These are phyloP conservation scores for Nigrograna mackinnonii DNA, from an alignment of 2,329 filamentous ascomycete species.

Conservation along the genomic window DNA sequence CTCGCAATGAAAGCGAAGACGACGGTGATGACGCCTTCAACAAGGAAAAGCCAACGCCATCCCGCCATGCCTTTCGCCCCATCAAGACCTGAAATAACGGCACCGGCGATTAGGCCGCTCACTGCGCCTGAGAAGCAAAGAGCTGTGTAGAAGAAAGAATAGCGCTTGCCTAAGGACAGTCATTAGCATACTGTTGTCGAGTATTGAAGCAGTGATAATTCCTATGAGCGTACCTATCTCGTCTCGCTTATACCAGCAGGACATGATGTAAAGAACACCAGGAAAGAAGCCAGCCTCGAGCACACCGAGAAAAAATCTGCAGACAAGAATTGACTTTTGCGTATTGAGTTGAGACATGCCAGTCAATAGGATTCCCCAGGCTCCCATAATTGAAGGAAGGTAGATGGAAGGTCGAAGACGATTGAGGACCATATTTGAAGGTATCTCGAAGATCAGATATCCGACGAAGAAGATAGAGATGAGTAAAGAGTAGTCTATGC, in stretches of 20 bases:
- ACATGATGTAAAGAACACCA: not conserved
- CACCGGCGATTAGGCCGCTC: constrained; percentile 7
- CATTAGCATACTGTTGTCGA: not conserved
- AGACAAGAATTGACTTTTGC: not conserved
- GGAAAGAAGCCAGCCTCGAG: not conserved
- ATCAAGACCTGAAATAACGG: constrained; percentile 6
- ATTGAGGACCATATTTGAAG: not conserved
- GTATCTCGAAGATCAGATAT: not conserved
- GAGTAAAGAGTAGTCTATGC: not conserved
- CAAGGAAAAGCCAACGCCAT: constrained; percentile 1
- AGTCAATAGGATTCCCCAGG: not conserved
- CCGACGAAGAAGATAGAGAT: not conserved
- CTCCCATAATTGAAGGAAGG: not conserved
- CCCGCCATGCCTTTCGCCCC: constrained; percentile 6
- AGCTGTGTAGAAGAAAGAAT: not conserved
- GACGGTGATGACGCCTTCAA: constrained; percentile 30
- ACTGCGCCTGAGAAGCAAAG: not conserved
- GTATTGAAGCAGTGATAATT: not conserved
- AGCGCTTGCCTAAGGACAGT: not conserved
- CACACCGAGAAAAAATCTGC: not conserved
- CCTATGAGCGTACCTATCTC: not conserved
- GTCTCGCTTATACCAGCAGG: not conserved
- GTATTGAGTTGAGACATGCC: not conserved
- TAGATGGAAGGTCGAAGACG: not conserved
- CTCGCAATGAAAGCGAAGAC: constrained; percentile 3